Evolutionary conservation across 2,329 filamentous ascomycete genomes (phyloP).

Genomic region (Aspergillus oerlinghausenensis): DNA sequence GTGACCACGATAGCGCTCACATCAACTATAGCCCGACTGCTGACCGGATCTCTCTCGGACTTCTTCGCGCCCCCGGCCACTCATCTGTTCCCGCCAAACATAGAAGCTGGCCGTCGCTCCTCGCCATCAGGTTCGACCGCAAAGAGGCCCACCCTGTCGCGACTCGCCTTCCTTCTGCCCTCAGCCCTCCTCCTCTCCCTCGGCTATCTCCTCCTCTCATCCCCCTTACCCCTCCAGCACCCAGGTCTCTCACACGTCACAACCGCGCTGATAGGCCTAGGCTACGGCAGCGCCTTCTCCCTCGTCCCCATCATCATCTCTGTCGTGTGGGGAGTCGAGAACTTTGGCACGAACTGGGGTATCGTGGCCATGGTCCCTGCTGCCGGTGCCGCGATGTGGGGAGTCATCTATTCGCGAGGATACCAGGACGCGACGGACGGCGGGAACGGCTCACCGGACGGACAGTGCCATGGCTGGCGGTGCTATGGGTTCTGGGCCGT

Average conservation of each 20-base stretch:
- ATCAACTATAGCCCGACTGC: constrained; percentile 82
- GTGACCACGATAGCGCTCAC: constrained; percentile 89
- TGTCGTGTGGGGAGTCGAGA: constrained; percentile 98
- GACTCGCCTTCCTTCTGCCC: constrained; percentile 71
- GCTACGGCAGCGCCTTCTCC: constrained; percentile 88
- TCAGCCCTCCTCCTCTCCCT: constrained; percentile 70
- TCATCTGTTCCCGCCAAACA: constrained; percentile 53
- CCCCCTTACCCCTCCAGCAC: constrained; percentile 73
- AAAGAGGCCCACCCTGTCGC: constrained; percentile 60
- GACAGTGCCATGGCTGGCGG: constrained; percentile 71
- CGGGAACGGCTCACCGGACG: constrained; percentile 33
- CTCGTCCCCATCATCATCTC: constrained; percentile 87
- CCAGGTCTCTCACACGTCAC: constrained; percentile 80
- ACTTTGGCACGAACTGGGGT: constrained; percentile 97
- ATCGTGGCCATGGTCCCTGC: constrained; percentile 91
- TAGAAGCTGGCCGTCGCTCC: constrained; percentile 38
- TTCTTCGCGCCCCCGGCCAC: constrained; percentile 68
- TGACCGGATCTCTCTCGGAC: constrained; percentile 85
- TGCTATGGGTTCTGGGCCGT: constrained; percentile 94
- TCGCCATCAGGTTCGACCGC: constrained; percentile 16
- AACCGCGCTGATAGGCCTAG: constrained; percentile 77
- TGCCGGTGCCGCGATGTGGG: constrained; percentile 82
- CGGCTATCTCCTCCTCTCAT: constrained; percentile 73
- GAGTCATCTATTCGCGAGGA: constrained; percentile 68
- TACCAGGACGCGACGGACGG: constrained; percentile 43